Conservation (phyloP, 2,329 filamentous ascomycete genomes). For the Coniella lustricola region DNA sequence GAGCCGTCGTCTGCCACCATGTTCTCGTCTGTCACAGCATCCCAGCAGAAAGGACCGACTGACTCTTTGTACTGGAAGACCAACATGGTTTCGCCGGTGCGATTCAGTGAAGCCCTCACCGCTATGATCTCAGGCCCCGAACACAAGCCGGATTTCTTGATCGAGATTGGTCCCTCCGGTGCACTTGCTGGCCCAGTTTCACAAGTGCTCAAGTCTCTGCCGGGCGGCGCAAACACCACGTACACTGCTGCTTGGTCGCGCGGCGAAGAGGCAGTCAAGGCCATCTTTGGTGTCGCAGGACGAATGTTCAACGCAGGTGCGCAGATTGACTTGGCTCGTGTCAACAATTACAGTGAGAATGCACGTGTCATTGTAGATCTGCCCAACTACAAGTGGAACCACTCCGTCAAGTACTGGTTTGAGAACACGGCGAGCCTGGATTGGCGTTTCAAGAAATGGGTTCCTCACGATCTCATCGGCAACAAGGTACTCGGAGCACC, state of each 20-base stretch:
- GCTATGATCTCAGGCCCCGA: slow-evolving; percentile 11
- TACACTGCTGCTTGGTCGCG: slow-evolving; percentile 16
- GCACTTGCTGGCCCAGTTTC: slow-evolving; percentile 20
- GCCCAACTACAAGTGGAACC: slow-evolving; percentile 23
- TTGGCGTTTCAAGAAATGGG: slow-evolving; percentile 3
- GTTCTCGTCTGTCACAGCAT: slow-evolving; percentile 17
- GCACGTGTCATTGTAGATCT: slow-evolving; percentile 16
- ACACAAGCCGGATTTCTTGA: slow-evolving; percentile 15
- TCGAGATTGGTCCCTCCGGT: slow-evolving; percentile 21
- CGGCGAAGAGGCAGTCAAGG: slow-evolving; percentile 8
- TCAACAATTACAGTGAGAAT: not conserved
- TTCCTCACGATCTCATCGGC: slow-evolving; percentile 9
- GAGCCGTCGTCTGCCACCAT: no score
- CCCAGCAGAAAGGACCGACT: not conserved
- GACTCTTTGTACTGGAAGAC: slow-evolving; percentile 22
- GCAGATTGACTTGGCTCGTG: slow-evolving; percentile 12
- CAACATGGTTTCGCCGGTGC: slow-evolving; percentile 24
- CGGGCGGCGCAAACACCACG: not conserved
- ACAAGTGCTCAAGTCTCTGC: slow-evolving; percentile 20
- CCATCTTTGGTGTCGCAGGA: slow-evolving; percentile 20
- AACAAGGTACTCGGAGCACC: slow-evolving; percentile 3
- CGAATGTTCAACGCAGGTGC: slow-evolving; percentile 16
- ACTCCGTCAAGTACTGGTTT: slow-evolving; percentile 11
- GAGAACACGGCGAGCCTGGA: not conserved
- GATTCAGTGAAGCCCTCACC: slow-evolving; percentile 18